A percentile compares a stretch with the other conserved stretches of the same genome.
Conservation (phyloP, 192 early-diverging fungal genomes). For the Pilobolus umbonatus region DNA sequence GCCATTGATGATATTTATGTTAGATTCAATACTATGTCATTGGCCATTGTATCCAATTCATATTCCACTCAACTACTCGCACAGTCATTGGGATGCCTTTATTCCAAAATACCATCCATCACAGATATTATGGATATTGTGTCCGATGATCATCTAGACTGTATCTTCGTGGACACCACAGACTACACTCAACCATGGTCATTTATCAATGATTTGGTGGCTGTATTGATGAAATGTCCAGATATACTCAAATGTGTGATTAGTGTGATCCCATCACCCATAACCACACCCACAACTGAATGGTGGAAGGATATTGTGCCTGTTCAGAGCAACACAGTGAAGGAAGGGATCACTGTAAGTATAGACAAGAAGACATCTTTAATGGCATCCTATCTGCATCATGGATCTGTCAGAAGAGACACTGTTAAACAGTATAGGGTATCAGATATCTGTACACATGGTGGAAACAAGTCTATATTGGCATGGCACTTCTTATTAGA, state of each 20-base stretch:
- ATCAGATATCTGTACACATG: constrained; percentile 13
- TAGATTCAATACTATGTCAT: background rate
- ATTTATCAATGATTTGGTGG: background rate
- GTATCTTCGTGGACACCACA: constrained; percentile 3
- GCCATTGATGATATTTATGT: background rate
- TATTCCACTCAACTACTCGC: background rate
- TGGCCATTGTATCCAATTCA: background rate
- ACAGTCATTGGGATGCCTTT: background rate
- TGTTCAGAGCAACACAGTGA: constrained; percentile 4
- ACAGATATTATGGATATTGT: background rate
- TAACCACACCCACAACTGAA: background rate
- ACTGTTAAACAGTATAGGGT: background rate
- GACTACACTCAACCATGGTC: background rate
- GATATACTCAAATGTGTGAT: background rate
- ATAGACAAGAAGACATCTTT: background rate
- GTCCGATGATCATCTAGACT: background rate
- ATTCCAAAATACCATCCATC: background rate
- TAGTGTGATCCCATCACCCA: background rate
- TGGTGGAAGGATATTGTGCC: constrained; percentile 12
- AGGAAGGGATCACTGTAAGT: background rate
- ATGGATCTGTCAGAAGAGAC: constrained; percentile 9
- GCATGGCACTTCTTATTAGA: constrained; percentile 28
- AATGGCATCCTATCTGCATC: constrained; percentile 14
- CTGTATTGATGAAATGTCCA: background rate
- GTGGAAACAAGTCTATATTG: constrained; percentile 14